A percentile compares a stretch with the other conserved stretches of the same genome.
phyloP scores from a whole-genome alignment of 768 basidiomycete genomes.

The Naganishia antarctica region DNA sequence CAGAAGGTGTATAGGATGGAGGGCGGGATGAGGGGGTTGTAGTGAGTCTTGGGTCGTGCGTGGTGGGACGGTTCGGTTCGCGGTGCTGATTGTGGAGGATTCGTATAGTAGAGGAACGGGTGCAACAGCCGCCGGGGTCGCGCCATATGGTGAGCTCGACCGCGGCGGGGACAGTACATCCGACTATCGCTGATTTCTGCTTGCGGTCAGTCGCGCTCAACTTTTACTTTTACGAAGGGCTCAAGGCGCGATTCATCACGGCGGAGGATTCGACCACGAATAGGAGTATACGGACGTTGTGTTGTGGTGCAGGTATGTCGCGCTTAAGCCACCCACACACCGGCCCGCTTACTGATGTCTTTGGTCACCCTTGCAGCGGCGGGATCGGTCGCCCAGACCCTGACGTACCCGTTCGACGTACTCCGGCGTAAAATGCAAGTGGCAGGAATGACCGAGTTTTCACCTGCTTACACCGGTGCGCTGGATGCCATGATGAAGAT shows the following conservation, averaged over 20 bases:
- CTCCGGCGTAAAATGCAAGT: conserved; percentile 77
- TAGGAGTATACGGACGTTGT: conserved; percentile 13
- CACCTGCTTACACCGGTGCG: conserved; percentile 70
- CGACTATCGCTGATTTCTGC: conserved; percentile 46
- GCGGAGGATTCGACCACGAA: conserved; percentile 58
- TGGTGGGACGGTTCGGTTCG: background rate
- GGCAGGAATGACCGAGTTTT: conserved; percentile 48
- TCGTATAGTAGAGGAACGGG: conserved; percentile 37
- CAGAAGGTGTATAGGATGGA: conserved; percentile 84
- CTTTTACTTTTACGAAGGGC: conserved; percentile 82
- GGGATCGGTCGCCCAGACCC: conserved; percentile 80
- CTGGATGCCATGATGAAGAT: conserved; percentile 70
- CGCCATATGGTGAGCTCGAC: conserved; percentile 56
- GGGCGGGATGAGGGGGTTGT: conserved; percentile 76
- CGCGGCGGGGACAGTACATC: conserved; percentile 48
- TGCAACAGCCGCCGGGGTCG: conserved; percentile 62
- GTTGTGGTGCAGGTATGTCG: conserved; percentile 7
- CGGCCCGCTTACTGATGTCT: background rate
- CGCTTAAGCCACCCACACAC: background rate
- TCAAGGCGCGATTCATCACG: conserved; percentile 41
- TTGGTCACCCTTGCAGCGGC: conserved; percentile 61
- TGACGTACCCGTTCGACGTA: conserved; percentile 95
- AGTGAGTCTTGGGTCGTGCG: conserved; percentile 57
- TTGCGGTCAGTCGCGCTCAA: conserved; percentile 59
- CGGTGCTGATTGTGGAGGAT: conserved; percentile 15